Base-by-base conservation (phyloP, 2,329 filamentous ascomycete species). In the Thermomyces lanuginosus region DNA sequence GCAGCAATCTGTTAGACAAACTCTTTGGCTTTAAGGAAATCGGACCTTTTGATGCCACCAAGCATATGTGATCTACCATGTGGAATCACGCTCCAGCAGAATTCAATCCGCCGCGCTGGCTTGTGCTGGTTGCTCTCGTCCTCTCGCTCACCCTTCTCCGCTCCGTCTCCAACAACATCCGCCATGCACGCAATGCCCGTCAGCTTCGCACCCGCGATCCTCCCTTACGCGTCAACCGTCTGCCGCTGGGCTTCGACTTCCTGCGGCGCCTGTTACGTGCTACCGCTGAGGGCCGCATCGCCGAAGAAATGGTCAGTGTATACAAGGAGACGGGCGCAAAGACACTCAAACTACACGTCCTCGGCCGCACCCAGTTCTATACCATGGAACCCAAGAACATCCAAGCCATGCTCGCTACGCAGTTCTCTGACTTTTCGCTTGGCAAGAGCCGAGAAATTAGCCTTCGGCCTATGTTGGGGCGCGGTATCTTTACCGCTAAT, bases 401-500 rank as follows among this genome's bases (percentile, higher is more conserved):
- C 53, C 89, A 92, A 51, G 79, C 83, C 11, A 62, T 92, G 12
- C 59, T 92, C 8, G 78, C 82, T 0, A 79, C 76, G 1, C 79
- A 92, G 45, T 92, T 92, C 47, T 58, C 58, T 32, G 77, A 89
- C 41, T 92, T 75, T 43, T 82, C 80, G 41, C 83, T 92, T 48
- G 82, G 83, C 5, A 55, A 71, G 35, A 53, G 80, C 36, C 58
- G 92, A 11, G 78, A 77, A 13, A 66, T 81, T 41, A 69, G 70
- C 53, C 30, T 49, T 30, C 25, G 34, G 40, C 22, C 48, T 44
- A 2, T 64, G 1, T 49, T 64, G 10, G 61, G 61, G 0, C 36
- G 44, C 11, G 60, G 60, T 5, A 63, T 67, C 24, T 67, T 67
- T 37, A 56, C 58, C 1, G 47, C 54, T 1, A 60, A 67, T 23